A percentile compares a stretch with the other conserved stretches of the same genome.
phyloP scores from a whole-genome alignment of 148 eudicot species.

The Rhododendron griersonianum region DNA sequence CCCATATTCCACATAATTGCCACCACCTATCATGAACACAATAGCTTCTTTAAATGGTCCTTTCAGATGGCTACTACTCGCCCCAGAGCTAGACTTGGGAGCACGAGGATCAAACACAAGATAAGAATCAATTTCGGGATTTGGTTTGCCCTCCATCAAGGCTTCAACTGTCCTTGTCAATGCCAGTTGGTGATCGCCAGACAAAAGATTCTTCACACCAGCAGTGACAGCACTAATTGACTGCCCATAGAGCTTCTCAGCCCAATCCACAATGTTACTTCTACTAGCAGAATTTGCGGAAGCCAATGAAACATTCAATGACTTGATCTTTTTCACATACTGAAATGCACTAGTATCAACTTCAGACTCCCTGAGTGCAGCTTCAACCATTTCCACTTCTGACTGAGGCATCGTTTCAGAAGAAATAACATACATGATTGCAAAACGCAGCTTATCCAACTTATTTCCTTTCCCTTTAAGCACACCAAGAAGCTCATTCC shows the following conservation, averaged over 20 bases:
- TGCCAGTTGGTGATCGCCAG: slow-evolving; percentile 81
- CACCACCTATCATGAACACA: slow-evolving; percentile 99
- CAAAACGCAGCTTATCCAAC: slow-evolving; percentile 87
- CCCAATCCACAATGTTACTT: slow-evolving; percentile 91
- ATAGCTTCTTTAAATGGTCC: slow-evolving; percentile 95
- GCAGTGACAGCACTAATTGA: slow-evolving; percentile 93
- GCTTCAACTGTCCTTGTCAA: slow-evolving; percentile 90
- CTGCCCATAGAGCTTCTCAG: slow-evolving; percentile 89
- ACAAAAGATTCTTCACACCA: slow-evolving; percentile 82
- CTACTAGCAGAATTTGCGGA: slow-evolving; percentile 78
- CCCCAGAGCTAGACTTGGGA: slow-evolving; percentile 77
- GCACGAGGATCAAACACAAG: slow-evolving; percentile 90
- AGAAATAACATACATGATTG: slow-evolving; percentile 84
- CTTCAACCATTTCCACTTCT: slow-evolving; percentile 83
- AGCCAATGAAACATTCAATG: slow-evolving; percentile 79
- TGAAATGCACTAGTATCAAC: slow-evolving; percentile 92
- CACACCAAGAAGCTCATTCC: slow-evolving; percentile 69
- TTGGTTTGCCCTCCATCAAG: slow-evolving; percentile 91
- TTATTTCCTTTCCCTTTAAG: slow-evolving; percentile 84
- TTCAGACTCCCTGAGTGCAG: slow-evolving; percentile 77
- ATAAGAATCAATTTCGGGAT: slow-evolving; percentile 85
- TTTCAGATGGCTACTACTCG: slow-evolving; percentile 57
- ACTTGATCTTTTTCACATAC: slow-evolving; percentile 88
- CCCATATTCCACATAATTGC: slow-evolving; percentile 90
- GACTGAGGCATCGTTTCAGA: slow-evolving; percentile 64